phyloP scores from a whole-genome alignment of 2,329 filamentous ascomycete genomes.

The Exophiala lecanii-corni region DNA sequence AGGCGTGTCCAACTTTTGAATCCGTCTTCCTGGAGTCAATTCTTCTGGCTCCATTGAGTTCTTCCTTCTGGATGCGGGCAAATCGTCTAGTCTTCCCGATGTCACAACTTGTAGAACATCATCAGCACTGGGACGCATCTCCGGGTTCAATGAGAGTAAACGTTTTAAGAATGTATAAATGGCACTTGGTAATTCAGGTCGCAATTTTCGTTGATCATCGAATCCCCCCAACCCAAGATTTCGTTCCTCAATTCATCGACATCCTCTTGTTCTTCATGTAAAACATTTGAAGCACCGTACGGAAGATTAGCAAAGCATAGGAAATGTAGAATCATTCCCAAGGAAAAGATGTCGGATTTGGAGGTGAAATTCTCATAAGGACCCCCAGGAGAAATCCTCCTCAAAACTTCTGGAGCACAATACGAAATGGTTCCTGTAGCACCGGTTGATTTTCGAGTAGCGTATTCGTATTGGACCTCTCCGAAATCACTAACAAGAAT shows the following conservation, averaged over 20 bases:
- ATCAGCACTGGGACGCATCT: constrained; percentile 73
- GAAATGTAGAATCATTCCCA: constrained; percentile 98
- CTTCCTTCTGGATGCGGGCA: constrained; percentile 16
- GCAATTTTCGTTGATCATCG: constrained; percentile 66
- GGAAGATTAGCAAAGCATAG: constrained; percentile 91
- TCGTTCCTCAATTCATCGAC: constrained; percentile 78
- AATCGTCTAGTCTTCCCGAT: constrained; percentile 45
- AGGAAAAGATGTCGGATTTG: constrained; percentile 96
- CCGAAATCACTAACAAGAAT: constrained; percentile 97
- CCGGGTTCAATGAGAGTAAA: constrained; percentile 71
- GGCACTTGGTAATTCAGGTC: constrained; percentile 78
- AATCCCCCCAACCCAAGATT: constrained; percentile 87
- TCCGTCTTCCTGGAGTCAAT: constrained; percentile 21
- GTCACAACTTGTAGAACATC: constrained; percentile 79
- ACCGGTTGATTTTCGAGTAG: constrained; percentile 79
- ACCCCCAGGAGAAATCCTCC: constrained; percentile 58
- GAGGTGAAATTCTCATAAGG: constrained; percentile 88
- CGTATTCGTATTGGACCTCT: constrained; percentile 83
- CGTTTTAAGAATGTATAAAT: constrained; percentile 80
- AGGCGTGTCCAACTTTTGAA: constrained; percentile 23
- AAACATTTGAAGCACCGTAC: constrained; percentile 74
- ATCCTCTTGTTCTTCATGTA: constrained; percentile 90
- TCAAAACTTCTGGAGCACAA: constrained; percentile 90
- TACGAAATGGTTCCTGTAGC: constrained; percentile 96
- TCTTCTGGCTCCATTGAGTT: constrained; percentile 24